phyloP scores from a whole-genome alignment of 2,329 filamentous ascomycete genomes.

The Triangularia verruculosa region DNA sequence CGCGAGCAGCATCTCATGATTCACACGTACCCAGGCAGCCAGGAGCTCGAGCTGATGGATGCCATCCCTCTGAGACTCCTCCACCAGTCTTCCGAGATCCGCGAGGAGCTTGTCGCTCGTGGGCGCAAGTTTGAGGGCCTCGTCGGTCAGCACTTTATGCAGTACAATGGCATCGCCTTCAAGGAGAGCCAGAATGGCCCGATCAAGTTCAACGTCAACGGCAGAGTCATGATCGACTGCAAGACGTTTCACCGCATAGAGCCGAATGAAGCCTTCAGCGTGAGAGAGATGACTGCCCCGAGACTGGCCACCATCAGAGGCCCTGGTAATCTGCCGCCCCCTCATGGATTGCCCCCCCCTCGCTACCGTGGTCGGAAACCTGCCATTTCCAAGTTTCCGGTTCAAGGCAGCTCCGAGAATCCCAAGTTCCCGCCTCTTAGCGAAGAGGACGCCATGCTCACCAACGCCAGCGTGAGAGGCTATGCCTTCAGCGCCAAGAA shows the following conservation, averaged over 20 bases:
- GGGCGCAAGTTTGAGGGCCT: constrained; percentile 37
- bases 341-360: background rate
- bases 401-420: background rate
- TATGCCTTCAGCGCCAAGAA: constrained; percentile 23
- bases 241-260: constrained; percentile 34
- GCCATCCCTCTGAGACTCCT: constrained; percentile 32
- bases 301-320: background rate
- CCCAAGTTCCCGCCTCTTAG: constrained; percentile 16
- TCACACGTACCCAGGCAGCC: constrained; percentile 30
- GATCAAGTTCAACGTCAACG: constrained; percentile 29
- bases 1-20: constrained; percentile 29
- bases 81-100: constrained; percentile 27
- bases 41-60: constrained; percentile 29
- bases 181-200: constrained; percentile 18
- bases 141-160: constrained; percentile 27
- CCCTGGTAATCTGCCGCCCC: background rate
- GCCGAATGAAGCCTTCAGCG: constrained; percentile 25
- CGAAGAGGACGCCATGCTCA: constrained; percentile 23
- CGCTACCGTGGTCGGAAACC: constrained; percentile 11
- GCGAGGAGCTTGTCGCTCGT: constrained; percentile 29
- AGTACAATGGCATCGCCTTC: constrained; percentile 26
- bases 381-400: constrained; percentile 6
- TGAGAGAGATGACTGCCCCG: background rate
- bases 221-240: constrained; percentile 39
- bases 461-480: constrained; percentile 26